phyloP scores from a whole-genome alignment of 2,329 filamentous ascomycete species.

The Curvularia eragrostidis region DNA sequence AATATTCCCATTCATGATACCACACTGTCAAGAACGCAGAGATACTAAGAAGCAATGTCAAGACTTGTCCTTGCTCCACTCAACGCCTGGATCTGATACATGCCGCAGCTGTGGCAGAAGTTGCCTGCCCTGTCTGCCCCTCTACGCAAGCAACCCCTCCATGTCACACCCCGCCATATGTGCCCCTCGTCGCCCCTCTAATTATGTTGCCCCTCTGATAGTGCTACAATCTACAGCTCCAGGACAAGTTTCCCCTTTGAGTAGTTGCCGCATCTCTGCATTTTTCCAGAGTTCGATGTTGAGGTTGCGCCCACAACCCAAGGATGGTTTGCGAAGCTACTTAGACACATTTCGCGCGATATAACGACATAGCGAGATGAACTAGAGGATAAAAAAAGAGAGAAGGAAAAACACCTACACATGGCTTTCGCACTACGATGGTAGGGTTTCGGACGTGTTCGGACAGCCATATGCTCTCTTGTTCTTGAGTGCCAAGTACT shows the following conservation, averaged over 20 bases:
- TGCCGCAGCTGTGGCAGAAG: not conserved
- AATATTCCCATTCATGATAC: not conserved
- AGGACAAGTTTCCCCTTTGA: slow-evolving; percentile 8
- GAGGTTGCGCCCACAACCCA: not conserved
- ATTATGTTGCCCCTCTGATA: slow-evolving; percentile 27
- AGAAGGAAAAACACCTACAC: not conserved
- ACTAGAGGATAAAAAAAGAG: no score
- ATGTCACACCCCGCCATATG: slow-evolving; percentile 14
- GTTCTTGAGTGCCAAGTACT: not conserved
- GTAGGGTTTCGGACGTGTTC: not conserved
- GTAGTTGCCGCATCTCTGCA: not conserved
- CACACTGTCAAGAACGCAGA: not conserved
- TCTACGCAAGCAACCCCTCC: slow-evolving; percentile 14
- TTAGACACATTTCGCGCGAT: not conserved
- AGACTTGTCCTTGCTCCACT: not conserved
- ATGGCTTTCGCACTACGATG: not conserved
- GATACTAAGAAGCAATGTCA: not conserved
- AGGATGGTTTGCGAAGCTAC: not conserved
- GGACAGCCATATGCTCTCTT: not conserved
- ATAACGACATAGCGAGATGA: not conserved
- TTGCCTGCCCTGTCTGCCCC: not conserved
- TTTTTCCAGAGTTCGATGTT: not conserved
- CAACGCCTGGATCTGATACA: not conserved
- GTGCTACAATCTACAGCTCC: slow-evolving; percentile 17
- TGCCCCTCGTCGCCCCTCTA: slow-evolving; percentile 21